Evolutionary conservation across 2,329 filamentous ascomycete species (phyloP).

Genomic region (Helicocarpus griseus): DNA sequence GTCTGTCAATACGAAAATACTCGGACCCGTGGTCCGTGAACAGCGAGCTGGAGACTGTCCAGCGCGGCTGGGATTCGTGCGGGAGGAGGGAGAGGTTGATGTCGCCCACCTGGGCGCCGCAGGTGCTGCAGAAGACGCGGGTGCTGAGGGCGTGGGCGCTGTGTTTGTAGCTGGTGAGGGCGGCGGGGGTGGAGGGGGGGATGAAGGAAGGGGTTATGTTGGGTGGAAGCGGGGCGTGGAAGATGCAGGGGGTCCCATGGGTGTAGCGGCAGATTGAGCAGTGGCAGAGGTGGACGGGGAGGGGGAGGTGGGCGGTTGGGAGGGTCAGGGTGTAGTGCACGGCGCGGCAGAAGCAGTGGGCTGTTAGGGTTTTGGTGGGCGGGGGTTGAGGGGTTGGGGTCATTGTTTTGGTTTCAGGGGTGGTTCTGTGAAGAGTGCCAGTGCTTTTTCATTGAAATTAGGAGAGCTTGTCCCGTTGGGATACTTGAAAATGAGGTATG

Average conservation of each 20-base stretch:
- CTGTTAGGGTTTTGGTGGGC: constrained; percentile 15
- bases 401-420: too few relatives aligned
- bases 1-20: constrained; percentile 14
- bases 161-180: constrained; percentile 19
- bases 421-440: too few relatives aligned
- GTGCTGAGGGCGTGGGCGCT: constrained; percentile 21
- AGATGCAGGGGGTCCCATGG: constrained; percentile 25
- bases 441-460: too few relatives aligned
- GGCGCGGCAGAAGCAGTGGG: constrained; percentile 18
- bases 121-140: constrained; percentile 35
- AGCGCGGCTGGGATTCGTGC: constrained; percentile 9
- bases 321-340: constrained; percentile 27
- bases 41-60: constrained; percentile 18
- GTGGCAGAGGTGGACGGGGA: constrained; percentile 35
- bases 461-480: too few relatives aligned
- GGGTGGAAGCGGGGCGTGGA: constrained; percentile 17
- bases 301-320: constrained; percentile 23
- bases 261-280: constrained; percentile 35
- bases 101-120: constrained; percentile 30
- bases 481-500: too few relatives aligned
- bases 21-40: constrained; percentile 15
- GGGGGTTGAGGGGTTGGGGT: background rate
- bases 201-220: constrained; percentile 17
- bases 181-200: constrained; percentile 13
- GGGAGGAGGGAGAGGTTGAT: background rate